Percentiles rank a stretch among this genome's conserved stretches.
These are phyloP conservation scores for Neostapfia colusana DNA, from an alignment of 176 grass and related monocot genomes.

Conservation along the genomic window DNA sequence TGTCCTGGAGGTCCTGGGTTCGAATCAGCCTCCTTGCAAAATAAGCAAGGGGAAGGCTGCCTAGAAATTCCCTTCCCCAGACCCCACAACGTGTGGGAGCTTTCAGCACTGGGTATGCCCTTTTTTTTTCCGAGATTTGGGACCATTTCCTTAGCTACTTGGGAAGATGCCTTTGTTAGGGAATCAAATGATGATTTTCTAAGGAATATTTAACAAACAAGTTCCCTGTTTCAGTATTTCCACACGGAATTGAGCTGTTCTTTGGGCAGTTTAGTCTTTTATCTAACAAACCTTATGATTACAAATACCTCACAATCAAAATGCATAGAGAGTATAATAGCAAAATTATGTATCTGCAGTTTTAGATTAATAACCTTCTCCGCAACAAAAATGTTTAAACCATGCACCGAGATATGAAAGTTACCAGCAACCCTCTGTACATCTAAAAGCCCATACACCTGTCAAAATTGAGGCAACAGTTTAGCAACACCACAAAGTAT, in stretches of 20 bases:
- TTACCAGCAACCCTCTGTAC: slow-evolving; percentile 99
- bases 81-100: too few relatives aligned
- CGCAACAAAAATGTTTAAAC: slow-evolving; percentile 97
- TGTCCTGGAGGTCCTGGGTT: too few relatives aligned
- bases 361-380: slow-evolving; percentile 77
- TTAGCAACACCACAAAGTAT: slow-evolving; percentile 27
- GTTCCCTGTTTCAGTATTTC: slow-evolving; percentile 6
- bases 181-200: not conserved
- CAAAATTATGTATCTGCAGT: slow-evolving; percentile 10
- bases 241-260: not conserved
- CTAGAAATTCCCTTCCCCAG: too few relatives aligned
- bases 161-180: not conserved
- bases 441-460: slow-evolving; percentile 92
- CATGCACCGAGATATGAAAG: slow-evolving; percentile 98
- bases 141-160: not conserved
- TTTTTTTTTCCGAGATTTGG: too few relatives aligned
- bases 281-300: slow-evolving; percentile 1
- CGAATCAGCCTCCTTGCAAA: too few relatives aligned
- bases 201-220: slow-evolving; percentile 7
- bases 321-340: slow-evolving; percentile 17
- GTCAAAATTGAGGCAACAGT: slow-evolving; percentile 32
- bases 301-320: not conserved
- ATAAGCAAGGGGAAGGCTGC: too few relatives aligned
- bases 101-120: too few relatives aligned
- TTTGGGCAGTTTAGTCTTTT: not conserved